Evolutionary conservation across 805 yeast species (phyloP), one percentile per base, ranked within the genome.

Genomic region (Naumovozyma dairenensis): DNA sequence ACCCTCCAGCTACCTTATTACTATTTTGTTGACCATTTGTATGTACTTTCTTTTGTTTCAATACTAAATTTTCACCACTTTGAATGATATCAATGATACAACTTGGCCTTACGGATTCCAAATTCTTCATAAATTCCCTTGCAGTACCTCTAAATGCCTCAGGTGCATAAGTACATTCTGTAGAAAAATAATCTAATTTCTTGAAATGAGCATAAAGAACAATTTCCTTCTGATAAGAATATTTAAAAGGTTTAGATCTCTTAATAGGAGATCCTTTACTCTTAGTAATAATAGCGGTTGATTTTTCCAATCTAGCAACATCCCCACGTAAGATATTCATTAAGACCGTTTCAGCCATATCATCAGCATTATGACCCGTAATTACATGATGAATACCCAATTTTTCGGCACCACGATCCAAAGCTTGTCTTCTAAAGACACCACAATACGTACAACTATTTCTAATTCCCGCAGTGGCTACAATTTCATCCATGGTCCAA

Each of bases 401-500:
- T 51, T 78, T 80, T 8, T 82, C 77, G 2, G 97, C 96, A 2
- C 98, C 99, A 45, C 99, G 68, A 57, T 92, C 99, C 31, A 92
- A 62, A 0, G 98, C 96, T 60, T 92, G 99, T 46, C 99, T 71
- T 59, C 99, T 69, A 36, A 92, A 74, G 5, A 92, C 98, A 32
- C 99, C 99, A 65, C 99, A 92, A 53, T 92, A 92, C 0, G 99
- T 92, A 60, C 99, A 92, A 53, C 94, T 83, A 46, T 85, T 85
- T 54, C 94, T 69, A 24, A 83, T 79, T 5, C 97, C 97, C 1
- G 96, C 92, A 54, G 92, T 83, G 1, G 87, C 77, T 1, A 92
- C 99, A 33, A 92, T 85, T 49, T 85, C 93, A 63, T 92, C 99
- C 99, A 92, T 92, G 9, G 94, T 84, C 99, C 99, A 92, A 50